Base-by-base conservation (phyloP, 495 filamentous ascomycete species). In the Xylaria longipes region DNA sequence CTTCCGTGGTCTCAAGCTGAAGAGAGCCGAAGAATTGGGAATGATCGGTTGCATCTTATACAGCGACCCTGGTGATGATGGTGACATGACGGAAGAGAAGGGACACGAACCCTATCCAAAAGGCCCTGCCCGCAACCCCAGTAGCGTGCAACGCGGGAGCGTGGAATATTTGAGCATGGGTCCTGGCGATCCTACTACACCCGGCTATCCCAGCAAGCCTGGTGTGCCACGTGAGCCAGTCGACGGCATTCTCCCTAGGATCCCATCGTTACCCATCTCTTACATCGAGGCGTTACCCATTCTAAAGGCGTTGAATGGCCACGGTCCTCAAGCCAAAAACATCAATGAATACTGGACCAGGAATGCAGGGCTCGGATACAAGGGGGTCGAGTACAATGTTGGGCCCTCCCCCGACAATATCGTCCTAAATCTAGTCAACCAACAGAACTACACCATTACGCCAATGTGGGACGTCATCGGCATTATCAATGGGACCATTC, bases 401-500 rank as follows among this genome's bases (percentile, higher is more conserved):
- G 96, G 96, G 5, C 97, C 96, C 5, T 92, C 94, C 2, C 94
- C 94, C 0, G 88, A 92, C 20, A 79, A 88, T 56, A 79, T 96
- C 1, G 88, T 90, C 3, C 84, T 98, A 64, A 96, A 97, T 76
- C 86, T 99, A 15, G 83, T 91, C 76, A 98, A 97, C 77, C 84
- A 94, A 71, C 93, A 97, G 79, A 92, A 97, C 54, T 97, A 98
- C 74, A 89, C 91, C 27, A 97, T 87, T 0, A 97, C 94, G 0
- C 94, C 94, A 5, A 81, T 96, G 67, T 99, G 97, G 97, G 93
- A 99, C 73, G 94, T 96, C 15, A 97, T 99, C 71, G 96, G 96
- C 41, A 85, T 94, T 37, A 94, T 99, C 80, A 97, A 97, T 69
- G 96, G 96, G n/a, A 91, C 89, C 11, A 89, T 97, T 65, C 84